Base-by-base conservation (phyloP, 2,329 filamentous ascomycete genomes). In the Dothideomycetes sp. region DNA sequence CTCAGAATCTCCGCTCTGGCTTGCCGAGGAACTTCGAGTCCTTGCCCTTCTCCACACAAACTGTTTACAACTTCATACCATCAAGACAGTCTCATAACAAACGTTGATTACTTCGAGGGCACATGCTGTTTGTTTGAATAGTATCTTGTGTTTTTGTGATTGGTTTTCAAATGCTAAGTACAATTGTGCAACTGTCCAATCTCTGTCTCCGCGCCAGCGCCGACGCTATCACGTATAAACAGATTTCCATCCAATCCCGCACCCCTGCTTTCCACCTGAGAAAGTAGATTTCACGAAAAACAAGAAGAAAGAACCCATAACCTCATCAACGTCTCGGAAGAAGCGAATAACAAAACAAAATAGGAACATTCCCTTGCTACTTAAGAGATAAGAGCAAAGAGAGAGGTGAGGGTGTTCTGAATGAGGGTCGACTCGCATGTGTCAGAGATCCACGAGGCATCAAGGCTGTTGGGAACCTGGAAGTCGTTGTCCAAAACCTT, bases 401-500 rank as follows among this genome's bases (percentile, higher is more conserved):
- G 45, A 13, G 63, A 65, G 42, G 63, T 58, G 16, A 54, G 51
- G 42, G 55, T 54, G 44, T 54, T 62, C 34, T 61, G 48, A 31
- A 35, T 32, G 40, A 51, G 33, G 11, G 53, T 64, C 25, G 54
- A 51, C 12, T 57, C 48, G 43, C 49, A 47, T 33, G 67, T 55
- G 12, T 55, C 52, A 23, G 52, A 49, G 35, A 68, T 54, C 44
- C 55, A 47, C 23, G 51, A 52, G 25, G 53, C 45, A n/a, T 50
- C 54, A 49, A 67, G 53, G 30, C 47, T 53, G 22, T 45, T 45
- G 27, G 53, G 52, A 45, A 69, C 65, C 12, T 64, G 55, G 33
- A 58, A 60, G 43, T 46, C 49, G 47, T 61, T 54, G 33, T 63
- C 57, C 35, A 67, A 51, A 33, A 67, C 53, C 62, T 76, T 74